Conservation (phyloP, 1,284 basidiomycete species). For the Microbotryomycetes sp. region DNA sequence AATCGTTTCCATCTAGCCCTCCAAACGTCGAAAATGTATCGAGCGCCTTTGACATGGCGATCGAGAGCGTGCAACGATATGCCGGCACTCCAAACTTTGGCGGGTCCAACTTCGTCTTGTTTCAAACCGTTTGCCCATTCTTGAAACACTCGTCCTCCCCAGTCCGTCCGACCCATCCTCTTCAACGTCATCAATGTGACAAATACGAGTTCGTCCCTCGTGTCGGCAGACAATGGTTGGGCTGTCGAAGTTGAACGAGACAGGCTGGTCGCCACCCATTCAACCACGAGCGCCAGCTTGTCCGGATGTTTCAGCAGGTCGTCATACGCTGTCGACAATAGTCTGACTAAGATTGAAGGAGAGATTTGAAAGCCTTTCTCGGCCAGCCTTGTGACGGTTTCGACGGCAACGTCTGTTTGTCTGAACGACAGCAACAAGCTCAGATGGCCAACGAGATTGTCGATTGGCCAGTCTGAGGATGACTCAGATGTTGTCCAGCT, state of each 20-base stretch:
- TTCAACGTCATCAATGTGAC: slow-evolving; percentile 13
- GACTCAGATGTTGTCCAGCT: not conserved
- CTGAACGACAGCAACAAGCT: slow-evolving; percentile 27
- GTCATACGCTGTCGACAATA: slow-evolving; percentile 3
- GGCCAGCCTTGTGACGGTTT: slow-evolving; percentile 6
- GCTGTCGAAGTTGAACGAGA: no score
- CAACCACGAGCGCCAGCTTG: slow-evolving; percentile 10
- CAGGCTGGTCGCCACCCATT: slow-evolving; percentile 18
- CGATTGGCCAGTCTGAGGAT: not conserved
- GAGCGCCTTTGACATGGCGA: slow-evolving; percentile 2
- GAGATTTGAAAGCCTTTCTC: slow-evolving; percentile 12
- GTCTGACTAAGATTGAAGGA: not conserved
- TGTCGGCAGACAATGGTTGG: no score
- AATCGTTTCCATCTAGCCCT: not conserved
- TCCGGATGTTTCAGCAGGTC: slow-evolving; percentile 11
- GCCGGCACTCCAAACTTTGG: slow-evolving; percentile 9
- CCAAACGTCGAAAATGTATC: slow-evolving; percentile 16
- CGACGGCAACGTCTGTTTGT: slow-evolving; percentile 12
- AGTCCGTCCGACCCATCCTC: slow-evolving; percentile 13
- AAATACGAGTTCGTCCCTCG: slow-evolving; percentile 6
- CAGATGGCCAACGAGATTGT: slow-evolving; percentile 7
- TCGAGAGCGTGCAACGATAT: slow-evolving; percentile 4
- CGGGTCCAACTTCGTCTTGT: not conserved
- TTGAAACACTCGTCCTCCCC: slow-evolving; percentile 16
- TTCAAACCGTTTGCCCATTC: slow-evolving; percentile 4